Evolutionary conservation across 495 filamentous ascomycete genomes (phyloP).

Genomic region (Podospora anserina): DNA sequence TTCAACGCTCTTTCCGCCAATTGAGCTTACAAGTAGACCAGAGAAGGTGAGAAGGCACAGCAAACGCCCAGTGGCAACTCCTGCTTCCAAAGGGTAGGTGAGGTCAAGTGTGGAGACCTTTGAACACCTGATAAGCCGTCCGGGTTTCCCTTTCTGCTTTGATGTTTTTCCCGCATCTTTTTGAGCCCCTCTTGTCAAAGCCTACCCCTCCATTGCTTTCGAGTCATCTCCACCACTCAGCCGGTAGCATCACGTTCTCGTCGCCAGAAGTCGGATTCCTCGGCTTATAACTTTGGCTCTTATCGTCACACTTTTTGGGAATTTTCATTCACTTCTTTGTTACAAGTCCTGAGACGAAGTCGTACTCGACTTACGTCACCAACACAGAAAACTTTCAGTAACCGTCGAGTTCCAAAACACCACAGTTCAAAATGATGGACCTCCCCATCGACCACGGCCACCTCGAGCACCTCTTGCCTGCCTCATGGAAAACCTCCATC

Average conservation of each 20-base stretch:
- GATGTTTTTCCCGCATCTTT: conserved; percentile 3
- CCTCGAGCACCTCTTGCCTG: conserved; percentile 76
- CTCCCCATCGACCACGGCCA: conserved; percentile 61
- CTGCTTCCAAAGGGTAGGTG: background rate
- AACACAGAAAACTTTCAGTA: background rate
- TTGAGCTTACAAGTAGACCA: background rate
- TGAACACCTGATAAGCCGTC: background rate
- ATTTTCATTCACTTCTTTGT: no score
- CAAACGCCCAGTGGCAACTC: background rate
- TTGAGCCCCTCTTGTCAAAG: background rate
- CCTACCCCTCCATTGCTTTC: conserved; percentile 9
- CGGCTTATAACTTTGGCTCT: background rate
- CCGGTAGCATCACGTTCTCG: background rate
- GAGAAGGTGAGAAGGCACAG: background rate
- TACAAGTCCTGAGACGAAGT: background rate
- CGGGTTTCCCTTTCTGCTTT: background rate
- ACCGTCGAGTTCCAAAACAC: background rate
- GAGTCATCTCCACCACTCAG: conserved; percentile 3
- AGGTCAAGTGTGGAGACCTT: background rate
- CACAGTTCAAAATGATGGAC: conserved; percentile 32
- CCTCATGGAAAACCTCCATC: conserved; percentile 76
- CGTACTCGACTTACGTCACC: background rate
- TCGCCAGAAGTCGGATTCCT: background rate
- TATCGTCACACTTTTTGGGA: background rate
- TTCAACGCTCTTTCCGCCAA: background rate